These are phyloP conservation scores for Monilinia fructicola DNA, from an alignment of 2,329 filamentous ascomycete genomes.

Conservation along the genomic window DNA sequence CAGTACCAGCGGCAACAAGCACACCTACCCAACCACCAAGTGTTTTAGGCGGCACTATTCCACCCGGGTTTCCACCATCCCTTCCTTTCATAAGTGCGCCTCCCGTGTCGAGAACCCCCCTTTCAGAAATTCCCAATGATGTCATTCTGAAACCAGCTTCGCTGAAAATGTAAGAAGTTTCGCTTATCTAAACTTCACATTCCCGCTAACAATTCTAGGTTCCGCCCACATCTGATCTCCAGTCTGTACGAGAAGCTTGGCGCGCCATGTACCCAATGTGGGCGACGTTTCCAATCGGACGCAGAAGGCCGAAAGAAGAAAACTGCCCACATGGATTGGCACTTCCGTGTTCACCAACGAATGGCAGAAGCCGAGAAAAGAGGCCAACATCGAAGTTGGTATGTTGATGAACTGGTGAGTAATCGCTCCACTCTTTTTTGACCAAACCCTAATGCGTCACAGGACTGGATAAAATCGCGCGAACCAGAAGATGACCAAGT, in stretches of 20 bases:
- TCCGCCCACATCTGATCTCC: constrained; percentile 71
- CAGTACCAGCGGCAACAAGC: constrained; percentile 44
- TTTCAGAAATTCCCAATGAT: constrained; percentile 44
- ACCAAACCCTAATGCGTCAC: constrained; percentile 32
- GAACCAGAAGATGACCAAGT: constrained; percentile 72
- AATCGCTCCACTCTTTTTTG: neutral
- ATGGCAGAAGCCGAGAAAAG: constrained; percentile 83
- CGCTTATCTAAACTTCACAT: neutral
- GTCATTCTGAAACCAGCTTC: constrained; percentile 65
- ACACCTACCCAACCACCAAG: constrained; percentile 43
- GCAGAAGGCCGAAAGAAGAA: constrained; percentile 81
- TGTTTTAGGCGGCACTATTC: constrained; percentile 46
- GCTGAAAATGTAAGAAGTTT: constrained; percentile 65
- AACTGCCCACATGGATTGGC: constrained; percentile 94
- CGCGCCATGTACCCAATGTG: constrained; percentile 88
- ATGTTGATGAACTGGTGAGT: constrained; percentile 80
- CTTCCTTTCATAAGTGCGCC: constrained; percentile 31
- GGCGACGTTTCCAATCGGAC: constrained; percentile 77
- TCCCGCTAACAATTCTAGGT: constrained; percentile 48
- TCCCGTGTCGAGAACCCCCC: constrained; percentile 32
- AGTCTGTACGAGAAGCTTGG: constrained; percentile 78
- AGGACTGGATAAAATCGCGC: constrained; percentile 88
- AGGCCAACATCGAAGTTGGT: constrained; percentile 91
- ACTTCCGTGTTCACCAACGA: constrained; percentile 89
- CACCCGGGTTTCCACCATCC: constrained; percentile 42